Percentiles rank a stretch among this genome's conserved stretches.
Conservation (phyloP, 257 asterid genomes). For the Solanum neorickii region DNA sequence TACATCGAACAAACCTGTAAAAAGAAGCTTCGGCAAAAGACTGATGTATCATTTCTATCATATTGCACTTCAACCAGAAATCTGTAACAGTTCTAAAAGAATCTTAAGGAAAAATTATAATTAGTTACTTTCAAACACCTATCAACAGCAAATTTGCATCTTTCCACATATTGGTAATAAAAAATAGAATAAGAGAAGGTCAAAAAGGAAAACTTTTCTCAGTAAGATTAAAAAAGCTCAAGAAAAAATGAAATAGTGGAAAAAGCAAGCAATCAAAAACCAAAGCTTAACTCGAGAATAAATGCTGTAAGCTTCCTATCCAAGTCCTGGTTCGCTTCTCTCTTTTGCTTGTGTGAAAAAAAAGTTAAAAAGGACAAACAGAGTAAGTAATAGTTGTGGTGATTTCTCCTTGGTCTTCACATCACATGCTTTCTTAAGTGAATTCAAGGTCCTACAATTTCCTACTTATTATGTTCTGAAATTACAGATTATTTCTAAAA, state of each 20-base stretch:
- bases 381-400: neutral
- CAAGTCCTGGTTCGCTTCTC: neutral
- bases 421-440: neutral
- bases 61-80: neutral
- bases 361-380: neutral
- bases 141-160: neutral
- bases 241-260: neutral
- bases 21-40: neutral
- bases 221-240: neutral
- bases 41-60: neutral
- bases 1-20: conserved; percentile 24
- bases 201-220: neutral
- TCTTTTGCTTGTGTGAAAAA: neutral
- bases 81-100: neutral
- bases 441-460: neutral
- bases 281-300: neutral
- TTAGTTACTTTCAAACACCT: neutral
- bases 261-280: neutral
- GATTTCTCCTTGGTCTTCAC: neutral
- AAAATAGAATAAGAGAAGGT: neutral
- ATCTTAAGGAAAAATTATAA: neutral
- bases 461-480: neutral
- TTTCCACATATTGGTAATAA: neutral
- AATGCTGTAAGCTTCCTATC: neutral
- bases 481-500: neutral